phyloP scores from a whole-genome alignment of 192 early-diverging fungal species.

The Coemansia sp. region DNA sequence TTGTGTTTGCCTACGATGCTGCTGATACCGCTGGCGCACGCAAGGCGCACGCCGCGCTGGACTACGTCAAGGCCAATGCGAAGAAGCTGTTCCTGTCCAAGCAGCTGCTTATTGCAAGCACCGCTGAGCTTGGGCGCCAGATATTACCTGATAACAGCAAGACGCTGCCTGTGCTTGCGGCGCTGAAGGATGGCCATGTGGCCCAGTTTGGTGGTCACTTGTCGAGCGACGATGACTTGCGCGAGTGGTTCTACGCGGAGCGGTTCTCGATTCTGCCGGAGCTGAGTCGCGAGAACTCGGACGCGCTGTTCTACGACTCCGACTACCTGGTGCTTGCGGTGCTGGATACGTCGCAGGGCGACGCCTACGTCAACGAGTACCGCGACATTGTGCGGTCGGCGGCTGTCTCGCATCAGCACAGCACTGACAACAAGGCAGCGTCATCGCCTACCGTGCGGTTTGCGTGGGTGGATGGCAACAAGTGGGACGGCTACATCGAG shows the following conservation, averaged over 20 bases:
- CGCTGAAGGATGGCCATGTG: slow-evolving; percentile 61
- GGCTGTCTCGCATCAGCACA: slow-evolving; percentile 33
- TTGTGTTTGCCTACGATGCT: slow-evolving; percentile 57
- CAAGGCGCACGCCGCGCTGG: slow-evolving; percentile 21
- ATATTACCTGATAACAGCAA: background rate
- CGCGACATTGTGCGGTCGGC: slow-evolving; percentile 25
- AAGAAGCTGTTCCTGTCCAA: slow-evolving; percentile 51
- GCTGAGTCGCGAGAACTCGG: slow-evolving; percentile 67
- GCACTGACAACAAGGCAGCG: background rate
- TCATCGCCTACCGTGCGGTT: slow-evolving; percentile 49
- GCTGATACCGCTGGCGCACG: slow-evolving; percentile 30
- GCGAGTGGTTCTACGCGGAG: slow-evolving; percentile 65
- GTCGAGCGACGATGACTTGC: slow-evolving; percentile 46
- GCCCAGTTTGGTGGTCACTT: slow-evolving; percentile 28
- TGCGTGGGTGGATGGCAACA: slow-evolving; percentile 63
- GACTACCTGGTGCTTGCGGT: slow-evolving; percentile 67
- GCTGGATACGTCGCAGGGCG: slow-evolving; percentile 50
- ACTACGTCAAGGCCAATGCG: slow-evolving; percentile 33
- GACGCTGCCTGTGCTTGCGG: slow-evolving; percentile 57
- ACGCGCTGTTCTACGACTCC: slow-evolving; percentile 66
- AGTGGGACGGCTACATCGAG: slow-evolving; percentile 63
- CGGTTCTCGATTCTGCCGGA: slow-evolving; percentile 67
- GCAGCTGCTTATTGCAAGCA: slow-evolving; percentile 31
- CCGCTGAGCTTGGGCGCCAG: slow-evolving; percentile 19
- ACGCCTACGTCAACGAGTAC: slow-evolving; percentile 14